Evolutionary conservation across 2,329 filamentous ascomycete genomes (phyloP), one percentile per base, ranked within the genome.

Genomic region (Penicillium freii): DNA sequence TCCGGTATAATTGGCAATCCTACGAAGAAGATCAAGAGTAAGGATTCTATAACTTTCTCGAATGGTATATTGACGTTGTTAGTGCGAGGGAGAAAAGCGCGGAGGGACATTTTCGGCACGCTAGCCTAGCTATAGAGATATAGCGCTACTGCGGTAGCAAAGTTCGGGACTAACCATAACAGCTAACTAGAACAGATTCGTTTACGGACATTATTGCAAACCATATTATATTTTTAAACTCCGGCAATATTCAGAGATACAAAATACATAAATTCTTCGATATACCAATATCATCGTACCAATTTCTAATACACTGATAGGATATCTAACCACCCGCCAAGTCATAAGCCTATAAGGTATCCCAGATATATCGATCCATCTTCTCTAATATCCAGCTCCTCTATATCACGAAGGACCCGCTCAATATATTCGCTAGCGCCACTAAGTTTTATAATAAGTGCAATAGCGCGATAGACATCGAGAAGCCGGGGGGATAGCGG

Each of bases 401-500:
- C 66, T 53, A 69, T 55, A 27, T 69, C 66, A 23, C 60, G 58
- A 57, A 71, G 61, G 27, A 66, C 61, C 13, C 40, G 23, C 36
- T 68, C 62, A 42, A 66, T 66, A 64, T 69, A 63, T 34, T 59
- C 46, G 11, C 62, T 61, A 5, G 62, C 65, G 33, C 52, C 64
- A 45, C 64, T 65, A 21, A 68, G 57, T 25, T 68, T 59, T 27
- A 72, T 56, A 47, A 72, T 70, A 56, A 51, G 59, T 38, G 68
- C 62, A 60, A 72, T 69, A 23, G 66, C 67, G 54, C 57, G 50
- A 56, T 71, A 67, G 54, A 71, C 56, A 39, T 40, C 56, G 19
- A 68, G 67, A 60, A 69, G 64, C 47, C 60, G 58, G 54, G 59
- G 48, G 51, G 67, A 66, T 56, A 69, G 69, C 49, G 69, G 70